Evolutionary conservation across 2,329 filamentous ascomycete species (phyloP).

Genomic region (Xylariaceae sp.): DNA sequence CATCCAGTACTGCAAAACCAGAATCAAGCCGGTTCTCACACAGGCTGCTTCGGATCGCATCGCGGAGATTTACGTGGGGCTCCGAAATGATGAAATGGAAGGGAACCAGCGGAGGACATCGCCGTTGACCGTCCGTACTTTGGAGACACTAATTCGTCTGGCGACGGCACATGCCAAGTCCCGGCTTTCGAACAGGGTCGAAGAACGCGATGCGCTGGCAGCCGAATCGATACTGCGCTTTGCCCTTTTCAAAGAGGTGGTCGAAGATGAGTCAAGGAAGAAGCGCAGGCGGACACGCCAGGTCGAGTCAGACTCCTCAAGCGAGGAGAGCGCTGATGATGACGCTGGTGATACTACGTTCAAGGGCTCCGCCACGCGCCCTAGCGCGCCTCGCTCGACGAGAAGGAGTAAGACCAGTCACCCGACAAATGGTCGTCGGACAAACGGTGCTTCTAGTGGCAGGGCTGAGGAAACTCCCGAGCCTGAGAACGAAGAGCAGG

Average conservation of each 20-base stretch:
- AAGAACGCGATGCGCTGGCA: conserved; percentile 80
- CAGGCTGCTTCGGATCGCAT: conserved; percentile 91
- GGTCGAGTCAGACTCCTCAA: conserved; percentile 52
- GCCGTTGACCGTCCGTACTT: conserved; percentile 91
- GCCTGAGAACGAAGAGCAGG: conserved; percentile 42
- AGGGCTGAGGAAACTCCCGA: conserved; percentile 28
- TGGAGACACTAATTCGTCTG: conserved; percentile 97
- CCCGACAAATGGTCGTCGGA: conserved; percentile 24
- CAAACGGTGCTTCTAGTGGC: conserved; percentile 24
- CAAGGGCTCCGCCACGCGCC: conserved; percentile 35
- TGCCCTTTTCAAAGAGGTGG: conserved; percentile 93
- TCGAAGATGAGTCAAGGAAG: conserved; percentile 73
- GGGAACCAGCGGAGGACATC: conserved; percentile 90
- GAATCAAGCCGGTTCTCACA: conserved; percentile 84
- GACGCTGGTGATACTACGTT: conserved; percentile 39
- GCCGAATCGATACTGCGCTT: conserved; percentile 90
- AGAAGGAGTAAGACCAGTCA: conserved; percentile 23
- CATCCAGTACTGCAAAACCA: conserved; percentile 92
- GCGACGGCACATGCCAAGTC: conserved; percentile 94
- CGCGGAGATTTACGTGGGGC: conserved; percentile 80
- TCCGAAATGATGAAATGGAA: conserved; percentile 93
- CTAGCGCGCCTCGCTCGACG: conserved; percentile 32
- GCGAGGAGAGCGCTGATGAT: conserved; percentile 55
- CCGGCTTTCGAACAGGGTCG: conserved; percentile 78
- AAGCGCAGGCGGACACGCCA: conserved; percentile 68